A percentile compares a stretch with the other conserved stretches of the same genome.
Evolutionary conservation across 2,329 filamentous ascomycete species (phyloP).

Genomic region (Botrytis fabae): DNA sequence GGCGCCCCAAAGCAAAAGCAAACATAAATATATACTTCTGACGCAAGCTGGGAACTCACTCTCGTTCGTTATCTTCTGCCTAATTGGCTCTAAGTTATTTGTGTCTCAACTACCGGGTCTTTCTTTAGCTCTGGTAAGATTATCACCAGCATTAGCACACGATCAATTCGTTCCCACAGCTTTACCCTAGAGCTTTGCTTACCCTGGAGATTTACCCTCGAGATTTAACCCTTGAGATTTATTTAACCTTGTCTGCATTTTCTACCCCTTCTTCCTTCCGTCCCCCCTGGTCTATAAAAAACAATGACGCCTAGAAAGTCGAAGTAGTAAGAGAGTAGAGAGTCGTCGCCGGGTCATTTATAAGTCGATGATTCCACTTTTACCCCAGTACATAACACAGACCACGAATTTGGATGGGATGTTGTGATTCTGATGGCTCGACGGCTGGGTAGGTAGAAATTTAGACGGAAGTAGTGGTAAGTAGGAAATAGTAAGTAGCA

Average conservation of each 20-base stretch:
- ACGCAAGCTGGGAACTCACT: background rate
- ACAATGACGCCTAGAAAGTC: slow-evolving; percentile 9
- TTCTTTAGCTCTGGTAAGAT: background rate
- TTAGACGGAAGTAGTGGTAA: too few species aligned
- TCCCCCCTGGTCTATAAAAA: background rate
- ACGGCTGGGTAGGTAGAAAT: background rate
- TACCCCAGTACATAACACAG: slow-evolving; percentile 19
- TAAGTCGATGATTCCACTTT: slow-evolving; percentile 10
- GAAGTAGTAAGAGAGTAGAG: background rate
- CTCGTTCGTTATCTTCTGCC: background rate
- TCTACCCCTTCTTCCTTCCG: too few species aligned
- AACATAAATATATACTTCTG: background rate
- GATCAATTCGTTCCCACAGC: background rate
- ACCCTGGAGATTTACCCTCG: too few species aligned
- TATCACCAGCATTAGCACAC: background rate
- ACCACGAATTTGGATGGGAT: background rate
- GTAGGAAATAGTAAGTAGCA: too few species aligned
- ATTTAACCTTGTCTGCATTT: background rate
- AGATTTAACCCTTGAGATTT: background rate
- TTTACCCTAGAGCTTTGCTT: background rate
- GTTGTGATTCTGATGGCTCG: background rate
- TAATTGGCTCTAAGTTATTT: background rate
- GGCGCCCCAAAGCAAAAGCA: background rate
- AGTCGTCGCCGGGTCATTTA: slow-evolving; percentile 14
- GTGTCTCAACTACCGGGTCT: slow-evolving; percentile 11